Base-by-base conservation (phyloP, 2,329 filamentous ascomycete genomes). In the Fusarium sp. region DNA sequence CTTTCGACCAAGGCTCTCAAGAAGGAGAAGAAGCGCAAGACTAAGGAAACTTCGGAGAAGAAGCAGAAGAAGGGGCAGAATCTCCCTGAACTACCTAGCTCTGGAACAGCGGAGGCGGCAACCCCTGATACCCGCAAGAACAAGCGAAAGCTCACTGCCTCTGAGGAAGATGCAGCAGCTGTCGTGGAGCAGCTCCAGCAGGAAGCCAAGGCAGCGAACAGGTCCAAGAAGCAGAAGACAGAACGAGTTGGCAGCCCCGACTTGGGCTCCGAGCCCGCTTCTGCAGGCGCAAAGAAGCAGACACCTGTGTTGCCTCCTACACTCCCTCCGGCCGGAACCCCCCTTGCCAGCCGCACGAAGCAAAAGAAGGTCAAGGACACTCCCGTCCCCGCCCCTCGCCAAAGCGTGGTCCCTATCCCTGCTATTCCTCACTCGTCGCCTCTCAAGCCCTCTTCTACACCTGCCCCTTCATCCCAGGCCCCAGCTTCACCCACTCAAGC, bases 141-240 rank as follows among this genome's bases (percentile, higher is more conserved):
- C 59, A 79, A 79, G 72, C 73, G 78, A 55, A 80, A 80, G 71
- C 78, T 76, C 44, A 68, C 73, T 21, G 30, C 67, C 15, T 80
- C 78, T 2, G 77, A 80, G 24, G 78, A 81, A n/a, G 78, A 81
- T 32, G 75, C 77, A 15, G 64, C 73, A 8, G 75, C 75, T 17
- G 75, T 75, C 12, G 71, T 76, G 7, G 71, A 76, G 56, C 79
- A 81, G 55, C 70, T 79, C n/a, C 65, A 67, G 48, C 67, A 73
- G 45, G 77, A 81, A 64, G 74, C 63, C 52, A 68, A 73, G 39
- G 76, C 77, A 6, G 71, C 75, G n/a, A 76, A 78, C 62, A 83
- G 83, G 73, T 74, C 81, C 21, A 80, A 80, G 72, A 77, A 80
- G 68, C 79, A 78, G 57, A 80, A 78, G 69, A 77, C 75, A 36